Base-by-base conservation (phyloP, 345 rosid species). In the Geranium rotundifolium region DNA sequence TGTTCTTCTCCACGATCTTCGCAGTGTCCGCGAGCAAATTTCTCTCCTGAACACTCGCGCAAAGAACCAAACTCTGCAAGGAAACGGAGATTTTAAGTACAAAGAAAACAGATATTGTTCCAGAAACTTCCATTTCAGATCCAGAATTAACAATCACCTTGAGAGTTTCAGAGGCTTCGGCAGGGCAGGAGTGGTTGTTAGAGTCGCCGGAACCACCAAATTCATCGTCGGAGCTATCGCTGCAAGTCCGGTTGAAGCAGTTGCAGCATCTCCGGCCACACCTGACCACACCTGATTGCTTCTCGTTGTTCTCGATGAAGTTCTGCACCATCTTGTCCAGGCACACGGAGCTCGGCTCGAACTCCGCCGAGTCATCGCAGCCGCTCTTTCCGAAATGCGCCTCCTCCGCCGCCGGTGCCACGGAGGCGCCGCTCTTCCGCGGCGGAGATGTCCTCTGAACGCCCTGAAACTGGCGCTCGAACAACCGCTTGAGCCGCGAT, bases 341-440 rank as follows among this genome's bases (percentile, higher is more conserved):
- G 65, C 91, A 87, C 1, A 79, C 75, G 0, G 96, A 87, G 75
- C 91, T 87, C 62, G 96, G 96, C 76, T 87, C 96, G 59, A 83
- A 78, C 54, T 85, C 96, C 13, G 63, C 68, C 37, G 37, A 31
- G 37, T 31, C 37, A 31, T 31, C 7, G 37, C 4, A 31, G 7
- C 37, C 37, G 37, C 7, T 7, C 37, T 31, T 31, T 31, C 37
- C 37, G 37, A 31, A 31, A 31, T 31, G 37, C 37, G 37, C 37
- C 7, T 31, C 37, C 37, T 31, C 37, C 37, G 37, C 37, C 37
- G 37, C 37, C 4, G 37, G 3, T 31, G n/a, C n/a, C n/a, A 31
- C 37, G 37, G 37, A 3, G 7, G 37, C 37, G 37, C 37, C 37
- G 37, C 3, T 7, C 37, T 31, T 31, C 37, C 7, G 4, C 65